Evolutionary conservation across 23 red algal species (phyloP), one percentile per base, ranked within the genome.

Genomic region (Gracilariopsis chorda): DNA sequence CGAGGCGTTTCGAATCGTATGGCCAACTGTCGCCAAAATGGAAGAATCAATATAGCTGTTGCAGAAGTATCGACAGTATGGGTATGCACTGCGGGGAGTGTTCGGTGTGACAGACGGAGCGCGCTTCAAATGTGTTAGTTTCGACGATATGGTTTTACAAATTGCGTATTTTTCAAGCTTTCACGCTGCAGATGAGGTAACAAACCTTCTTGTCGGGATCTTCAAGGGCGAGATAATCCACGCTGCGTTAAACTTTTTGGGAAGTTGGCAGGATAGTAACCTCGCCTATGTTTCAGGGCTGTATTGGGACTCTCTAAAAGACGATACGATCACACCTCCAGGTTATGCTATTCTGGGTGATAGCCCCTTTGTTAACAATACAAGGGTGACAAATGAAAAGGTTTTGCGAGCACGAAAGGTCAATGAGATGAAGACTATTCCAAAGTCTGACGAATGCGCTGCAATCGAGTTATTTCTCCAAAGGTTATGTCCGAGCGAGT

Each of bases 141-240:
- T n/a, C n/a, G n/a, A n/a, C n/a, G n/a, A n/a, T n/a, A n/a, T n/a
- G n/a, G n/a, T n/a, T n/a, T n/a, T n/a, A n/a, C n/a, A n/a, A n/a
- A n/a, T n/a, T n/a, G n/a, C n/a, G n/a, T n/a, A n/a, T n/a, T n/a
- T n/a, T n/a, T n/a, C n/a, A n/a, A n/a, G n/a, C n/a, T n/a, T n/a
- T n/a, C n/a, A n/a, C n/a, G n/a, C n/a, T n/a, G n/a, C n/a, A n/a
- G n/a, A n/a, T n/a, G 79, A 85, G 62, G 48, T 65, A 25, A 85
- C 81, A 45, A 85, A 85, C 81, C 48, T 85, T 7, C 39, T 68
- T 29, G 81, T 85, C 2, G 8, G 62, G 58, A 85, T 48, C 57
- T 85, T 68, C 42, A 68, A 33, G 19, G 62, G 81, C 21, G 62
- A 85, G 37, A 67, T 85, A 37, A 85, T 85, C 69, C 59, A 85